These are phyloP conservation scores for Rutstroemia sydowiana DNA, from an alignment of 2,329 filamentous ascomycete species.

Conservation along the genomic window DNA sequence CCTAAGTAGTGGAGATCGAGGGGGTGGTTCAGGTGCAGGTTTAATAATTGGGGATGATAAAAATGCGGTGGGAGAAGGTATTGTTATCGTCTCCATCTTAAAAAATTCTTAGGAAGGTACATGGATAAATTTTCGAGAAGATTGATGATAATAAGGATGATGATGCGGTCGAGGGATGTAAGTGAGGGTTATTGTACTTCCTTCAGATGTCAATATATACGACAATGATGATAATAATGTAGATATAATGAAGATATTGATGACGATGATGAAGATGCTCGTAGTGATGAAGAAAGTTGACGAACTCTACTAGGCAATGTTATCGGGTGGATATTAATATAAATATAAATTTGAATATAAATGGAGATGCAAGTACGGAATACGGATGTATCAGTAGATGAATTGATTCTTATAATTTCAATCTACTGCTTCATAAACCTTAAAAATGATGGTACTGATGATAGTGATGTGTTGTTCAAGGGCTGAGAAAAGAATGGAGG, in stretches of 20 bases:
- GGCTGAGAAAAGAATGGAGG: background rate
- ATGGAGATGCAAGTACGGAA: background rate
- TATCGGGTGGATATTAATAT: too few species aligned
- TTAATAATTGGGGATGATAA: conserved; percentile 33
- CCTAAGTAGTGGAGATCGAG: conserved; percentile 13
- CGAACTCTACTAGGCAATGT: background rate
- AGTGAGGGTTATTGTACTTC: too few species aligned
- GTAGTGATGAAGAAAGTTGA: background rate
- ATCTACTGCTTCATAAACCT: background rate
- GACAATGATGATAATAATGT: background rate
- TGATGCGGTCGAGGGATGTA: too few species aligned
- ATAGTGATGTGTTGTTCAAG: conserved; percentile 9
- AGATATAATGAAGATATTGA: background rate
- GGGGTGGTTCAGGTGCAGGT: conserved; percentile 25
- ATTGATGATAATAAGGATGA: background rate
- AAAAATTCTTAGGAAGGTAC: conserved; percentile 16
- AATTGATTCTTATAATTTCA: background rate
- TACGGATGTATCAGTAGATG: background rate
- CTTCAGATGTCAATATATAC: background rate
- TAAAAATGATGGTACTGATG: conserved; percentile 5
- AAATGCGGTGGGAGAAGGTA: conserved; percentile 51
- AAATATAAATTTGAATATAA: background rate
- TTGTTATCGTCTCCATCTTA: conserved; percentile 51
- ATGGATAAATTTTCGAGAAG: conserved; percentile 14
- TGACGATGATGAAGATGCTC: background rate